Base-by-base conservation (phyloP, 805 yeast species). In the Vanderwaltozyma polyspora region DNA sequence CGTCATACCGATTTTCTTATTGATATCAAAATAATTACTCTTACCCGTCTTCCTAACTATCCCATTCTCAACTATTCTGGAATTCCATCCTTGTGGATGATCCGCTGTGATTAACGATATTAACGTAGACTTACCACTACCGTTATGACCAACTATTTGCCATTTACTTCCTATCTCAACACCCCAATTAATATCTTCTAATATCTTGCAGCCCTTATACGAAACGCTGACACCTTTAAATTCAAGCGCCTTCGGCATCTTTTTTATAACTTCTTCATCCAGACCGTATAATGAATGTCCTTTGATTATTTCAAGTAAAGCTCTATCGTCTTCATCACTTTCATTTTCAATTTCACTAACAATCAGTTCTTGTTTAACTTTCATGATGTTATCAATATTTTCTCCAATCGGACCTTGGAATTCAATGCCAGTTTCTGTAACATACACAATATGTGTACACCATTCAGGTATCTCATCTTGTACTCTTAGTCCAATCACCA, bases 81-180 rank as follows among this genome's bases (percentile, higher is more conserved):
- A 68, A 44, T 74, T 78, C 97, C 97, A 89, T 2, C 95, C 78
- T 58, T 89, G 95, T 1, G 98, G 98, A 53, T 89, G 98, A 48
- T 89, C 98, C 4, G 94, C 86, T 0, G 95, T 86, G 19, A 89
- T 66, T 30, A 91, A 55, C 2, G 96, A 74, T 12, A 91, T 58
- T 17, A 89, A 59, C 0, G 98, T 91, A 2, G 95, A 82, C 55
- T 89, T 89, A 0, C 98, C 98, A 0, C 93, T 70, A 1, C 98
- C 98, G 45, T 91, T 89, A 38, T 75, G 72, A 2, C 98, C 98
- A 37, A 79, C 63, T 21, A 89, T 67, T 51, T 91, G 93, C 94
- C 96, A 85, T 48, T 73, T 78, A 25, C 84, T 81, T 4, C 94
- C 93, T 28, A 63, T 63, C 3, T 64, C 61, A 10, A 86, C 78